Evolutionary conservation across 495 filamentous ascomycete genomes (phyloP), one percentile per base, ranked within the genome.

Genomic region (Sporormia fimetaria): DNA sequence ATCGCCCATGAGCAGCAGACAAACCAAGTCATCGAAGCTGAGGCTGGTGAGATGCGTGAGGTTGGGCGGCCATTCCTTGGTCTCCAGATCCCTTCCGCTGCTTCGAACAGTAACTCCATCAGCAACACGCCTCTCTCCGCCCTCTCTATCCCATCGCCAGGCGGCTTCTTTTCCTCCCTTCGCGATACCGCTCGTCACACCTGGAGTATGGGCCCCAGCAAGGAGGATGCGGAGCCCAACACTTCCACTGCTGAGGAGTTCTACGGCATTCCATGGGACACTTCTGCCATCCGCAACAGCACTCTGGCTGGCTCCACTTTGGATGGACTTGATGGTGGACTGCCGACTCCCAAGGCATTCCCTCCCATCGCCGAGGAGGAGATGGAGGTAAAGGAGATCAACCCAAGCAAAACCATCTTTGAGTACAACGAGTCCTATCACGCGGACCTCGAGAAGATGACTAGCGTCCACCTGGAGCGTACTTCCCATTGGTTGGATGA

Each of bases 161-260:
- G 84, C 18, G 83, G 82, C 0, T 94, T 95, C 67, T 95, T 95
- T 58, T 79, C 83, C 14, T 84, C 81, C 0, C 69, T 95, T 12
- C 79, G 72, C 11, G 67, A 73, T 1, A 70, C 75, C 33, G 74
- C 77, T 21, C 71, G 85, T 37, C 75, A 80, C 53, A 90, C 86
- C 3, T 95, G 87, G 87, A 59, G 49, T 36, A 63, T 71, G 54
- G 37, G 67, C 22, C 63, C 68, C n/a, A 29, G 21, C 22, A 67
- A 65, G 10, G 50, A 60, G 3, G 46, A 54, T 8, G 37, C 42
- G 0, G 46, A 33, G 0, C 61, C 61, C 2, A 57, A 51, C 16
- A 64, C 61, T 2, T 52, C 55, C 20, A 56, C 52, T 23, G 61
- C 61, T 3, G 81, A 88, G 49, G 71, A 75, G 8, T 94, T 94